phyloP scores from a whole-genome alignment of 2,329 filamentous ascomycete genomes.

The Fusarium transvaalense region DNA sequence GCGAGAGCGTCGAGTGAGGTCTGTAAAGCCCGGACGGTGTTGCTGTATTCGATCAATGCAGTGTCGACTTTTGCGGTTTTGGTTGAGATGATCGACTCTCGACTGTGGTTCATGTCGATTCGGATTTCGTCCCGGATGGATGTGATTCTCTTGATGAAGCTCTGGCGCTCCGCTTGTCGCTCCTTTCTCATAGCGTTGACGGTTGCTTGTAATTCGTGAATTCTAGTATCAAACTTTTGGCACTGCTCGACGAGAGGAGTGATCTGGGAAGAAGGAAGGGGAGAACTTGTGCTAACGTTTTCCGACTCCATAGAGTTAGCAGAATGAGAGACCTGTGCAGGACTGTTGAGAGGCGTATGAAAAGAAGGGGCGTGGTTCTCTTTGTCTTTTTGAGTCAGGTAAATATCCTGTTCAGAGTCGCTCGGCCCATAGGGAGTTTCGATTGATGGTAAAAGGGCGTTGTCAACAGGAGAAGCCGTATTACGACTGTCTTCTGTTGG shows the following conservation, averaged over 20 bases:
- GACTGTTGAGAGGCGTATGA: background rate
- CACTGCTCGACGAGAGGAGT: background rate
- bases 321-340: background rate
- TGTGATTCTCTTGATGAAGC: background rate
- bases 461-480: background rate
- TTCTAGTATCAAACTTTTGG: background rate
- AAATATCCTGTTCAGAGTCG: background rate
- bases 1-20: background rate
- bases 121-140: background rate
- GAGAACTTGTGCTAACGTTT: background rate
- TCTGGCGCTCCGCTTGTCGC: background rate
- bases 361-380: background rate
- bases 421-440: background rate
- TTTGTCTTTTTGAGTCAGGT: background rate
- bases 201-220: background rate
- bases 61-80: background rate
- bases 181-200: background rate
- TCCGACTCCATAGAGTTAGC: background rate
- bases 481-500: background rate
- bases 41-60: background rate
- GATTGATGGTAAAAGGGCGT: background rate
- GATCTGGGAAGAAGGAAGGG: background rate
- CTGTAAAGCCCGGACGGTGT: background rate
- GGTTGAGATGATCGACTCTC: background rate
- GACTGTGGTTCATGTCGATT: background rate